Percentiles rank a stretch among this genome's conserved stretches.
Conservation (phyloP, 1,284 basidiomycete species). For the Malassezia vespertilionis region DNA sequence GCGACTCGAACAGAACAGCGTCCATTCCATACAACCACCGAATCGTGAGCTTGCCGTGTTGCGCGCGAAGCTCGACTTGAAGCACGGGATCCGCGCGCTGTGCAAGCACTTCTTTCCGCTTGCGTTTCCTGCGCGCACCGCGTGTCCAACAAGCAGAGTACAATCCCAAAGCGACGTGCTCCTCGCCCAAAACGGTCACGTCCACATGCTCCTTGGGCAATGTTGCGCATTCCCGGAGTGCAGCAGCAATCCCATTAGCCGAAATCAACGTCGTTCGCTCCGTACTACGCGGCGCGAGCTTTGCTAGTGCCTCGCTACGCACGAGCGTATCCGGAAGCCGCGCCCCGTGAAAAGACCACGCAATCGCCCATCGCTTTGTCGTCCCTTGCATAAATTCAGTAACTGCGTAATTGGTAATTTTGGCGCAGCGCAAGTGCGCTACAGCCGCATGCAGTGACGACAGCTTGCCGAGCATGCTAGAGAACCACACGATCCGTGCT, state of each 20-base stretch:
- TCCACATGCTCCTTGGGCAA: no score
- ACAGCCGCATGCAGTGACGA: constrained; percentile 61
- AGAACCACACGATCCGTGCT: constrained; percentile 58
- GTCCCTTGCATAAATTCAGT: constrained; percentile 71
- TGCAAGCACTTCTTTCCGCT: background rate
- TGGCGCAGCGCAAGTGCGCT: constrained; percentile 52
- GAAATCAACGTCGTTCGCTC: no score
- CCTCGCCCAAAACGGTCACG: no score
- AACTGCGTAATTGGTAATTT: constrained; percentile 71
- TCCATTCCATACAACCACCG: constrained; percentile 15
- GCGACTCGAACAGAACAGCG: constrained; percentile 15
- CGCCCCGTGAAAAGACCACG: constrained; percentile 62
- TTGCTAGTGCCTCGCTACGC: background rate
- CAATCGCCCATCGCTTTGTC: constrained; percentile 76
- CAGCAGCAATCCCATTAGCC: no score
- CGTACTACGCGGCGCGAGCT: background rate
- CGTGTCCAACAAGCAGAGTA: constrained; percentile 15
- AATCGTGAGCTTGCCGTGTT: background rate
- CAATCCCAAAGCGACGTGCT: background rate
- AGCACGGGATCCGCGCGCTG: background rate
- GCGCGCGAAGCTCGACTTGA: background rate
- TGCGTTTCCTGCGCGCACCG: constrained; percentile 12
- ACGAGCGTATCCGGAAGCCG: constrained; percentile 50
- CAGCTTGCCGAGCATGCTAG: constrained; percentile 76
- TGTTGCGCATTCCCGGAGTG: no score